A percentile compares a stretch with the other conserved stretches of the same genome.
Evolutionary conservation across 768 basidiomycete genomes (phyloP).

Genomic region (Exsudoporus frostii): DNA sequence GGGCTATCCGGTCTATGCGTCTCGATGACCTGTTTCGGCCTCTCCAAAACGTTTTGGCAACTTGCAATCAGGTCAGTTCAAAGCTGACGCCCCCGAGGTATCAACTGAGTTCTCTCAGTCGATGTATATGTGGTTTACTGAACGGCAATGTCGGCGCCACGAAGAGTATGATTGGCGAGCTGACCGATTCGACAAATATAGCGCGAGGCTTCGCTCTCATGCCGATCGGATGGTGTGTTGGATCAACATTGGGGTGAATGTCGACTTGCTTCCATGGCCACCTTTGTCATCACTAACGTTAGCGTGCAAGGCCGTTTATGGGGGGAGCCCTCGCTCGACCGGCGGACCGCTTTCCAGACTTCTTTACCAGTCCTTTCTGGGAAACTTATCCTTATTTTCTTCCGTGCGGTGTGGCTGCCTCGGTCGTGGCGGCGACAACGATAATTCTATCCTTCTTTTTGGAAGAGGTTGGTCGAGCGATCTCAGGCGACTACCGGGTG

Average conservation of each 20-base stretch:
- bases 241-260: conserved; percentile 34
- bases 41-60: conserved; percentile 65
- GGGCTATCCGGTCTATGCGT: conserved; percentile 60
- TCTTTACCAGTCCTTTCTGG: conserved; percentile 49
- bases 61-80: conserved; percentile 41
- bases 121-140: conserved; percentile 29
- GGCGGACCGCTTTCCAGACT: conserved; percentile 46
- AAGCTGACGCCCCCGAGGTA: too few relatives aligned
- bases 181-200: conserved; percentile 47
- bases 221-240: conserved; percentile 29
- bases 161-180: conserved; percentile 65
- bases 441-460: conserved; percentile 46
- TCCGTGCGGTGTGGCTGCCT: conserved; percentile 58
- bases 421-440: conserved; percentile 44
- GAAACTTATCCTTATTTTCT: conserved; percentile 58
- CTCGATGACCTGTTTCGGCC: conserved; percentile 70
- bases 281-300: background rate
- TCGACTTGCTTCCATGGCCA: conserved; percentile 5
- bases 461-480: conserved; percentile 43
- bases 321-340: conserved; percentile 55
- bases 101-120: conserved; percentile 13
- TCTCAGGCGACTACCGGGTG: too few relatives aligned
- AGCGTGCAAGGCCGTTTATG: conserved; percentile 33
- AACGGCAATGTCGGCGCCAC: conserved; percentile 35
- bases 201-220: conserved; percentile 27